Evolutionary conservation across 192 early-diverging fungal genomes (phyloP), one percentile per base, ranked within the genome.

Genomic region (Funneliformis geosporum): DNA sequence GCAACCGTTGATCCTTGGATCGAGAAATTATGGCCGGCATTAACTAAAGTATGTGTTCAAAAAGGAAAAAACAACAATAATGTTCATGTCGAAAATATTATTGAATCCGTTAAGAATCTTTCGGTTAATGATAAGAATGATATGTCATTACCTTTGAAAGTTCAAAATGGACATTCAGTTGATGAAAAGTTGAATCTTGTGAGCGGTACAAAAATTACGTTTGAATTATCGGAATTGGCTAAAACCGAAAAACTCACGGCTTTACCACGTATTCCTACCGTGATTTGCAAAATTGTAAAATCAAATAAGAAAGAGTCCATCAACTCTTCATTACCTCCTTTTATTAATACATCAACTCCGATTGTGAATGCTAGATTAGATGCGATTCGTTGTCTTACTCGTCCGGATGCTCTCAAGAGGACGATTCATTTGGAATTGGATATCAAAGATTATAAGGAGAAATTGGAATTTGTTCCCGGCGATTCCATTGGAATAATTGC

Each of bases 1-100:
- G 89, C 90, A 27, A 88, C 90, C 4, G 94, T 98, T 1, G 97
- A 98, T 84, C 93, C 95, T 44, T 98, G 97, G 97, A 92, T 96
- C 80, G 90, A 89, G 65, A 90, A 91, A 2, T 75, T 98, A 27
- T 98, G 96, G 96, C 81, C 86, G 4, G 86, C 81, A 2, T 83
- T 98, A 43, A 88, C 87, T 1, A 84, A 87, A 18, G 86, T 84
- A 7, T 83, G 87, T 18, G 18, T 50, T 33, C 67, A 79, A 47
- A 75, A 60, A 68, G 55, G 72, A 47, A 75, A 60, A 39, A 7
- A n/a, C n/a, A 68, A 69, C 8, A 3, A 38, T 42, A 43, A 42
- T 69, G 5, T 2, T 16, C 28, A 69, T 16, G 38, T 4, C n/a
- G 10, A 43, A 25, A 46, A 27, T 71, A 46, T 25, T 27, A 14